Percentiles rank a stretch among this genome's conserved stretches.
Conservation (phyloP, 2,329 filamentous ascomycete species). For the Aspergillus floridensis region DNA sequence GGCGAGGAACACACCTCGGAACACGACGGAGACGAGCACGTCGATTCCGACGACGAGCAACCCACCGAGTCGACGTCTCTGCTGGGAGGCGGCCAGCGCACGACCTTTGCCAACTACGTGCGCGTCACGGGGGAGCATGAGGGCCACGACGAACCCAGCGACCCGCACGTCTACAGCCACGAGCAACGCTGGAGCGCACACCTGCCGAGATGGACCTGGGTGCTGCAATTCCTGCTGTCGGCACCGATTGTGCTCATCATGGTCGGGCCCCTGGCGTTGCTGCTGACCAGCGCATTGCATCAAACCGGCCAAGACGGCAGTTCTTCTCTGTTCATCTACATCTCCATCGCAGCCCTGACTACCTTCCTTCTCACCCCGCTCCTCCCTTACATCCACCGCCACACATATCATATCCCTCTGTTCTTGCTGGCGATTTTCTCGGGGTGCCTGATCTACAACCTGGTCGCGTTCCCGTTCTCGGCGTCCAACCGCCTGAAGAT, state of each 20-base stretch:
- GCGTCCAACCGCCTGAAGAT: slow-evolving; percentile 75
- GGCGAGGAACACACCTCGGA: slow-evolving; percentile 41
- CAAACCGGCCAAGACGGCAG: slow-evolving; percentile 86
- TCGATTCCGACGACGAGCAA: slow-evolving; percentile 37
- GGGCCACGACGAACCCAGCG: slow-evolving; percentile 26
- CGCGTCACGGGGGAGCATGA: slow-evolving; percentile 32
- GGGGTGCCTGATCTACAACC: slow-evolving; percentile 79
- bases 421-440: slow-evolving; percentile 71
- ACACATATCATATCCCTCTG: slow-evolving; percentile 76
- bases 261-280: slow-evolving; percentile 70
- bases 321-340: slow-evolving; percentile 66
- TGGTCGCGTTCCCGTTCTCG: slow-evolving; percentile 85
- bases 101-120: slow-evolving; percentile 57
- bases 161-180: slow-evolving; percentile 55
- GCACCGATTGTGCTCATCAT: slow-evolving; percentile 76
- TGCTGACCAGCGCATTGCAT: slow-evolving; percentile 67
- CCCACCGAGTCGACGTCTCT: slow-evolving; percentile 58
- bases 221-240: slow-evolving; percentile 77
- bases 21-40: slow-evolving; percentile 37
- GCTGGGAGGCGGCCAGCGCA: slow-evolving; percentile 49
- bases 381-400: slow-evolving; percentile 80
- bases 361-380: slow-evolving; percentile 72
- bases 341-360: slow-evolving; percentile 65
- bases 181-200: slow-evolving; percentile 85
- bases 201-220: slow-evolving; percentile 81